Conservation (phyloP, 305 asterid genomes). For the Rubia peregrina region DNA sequence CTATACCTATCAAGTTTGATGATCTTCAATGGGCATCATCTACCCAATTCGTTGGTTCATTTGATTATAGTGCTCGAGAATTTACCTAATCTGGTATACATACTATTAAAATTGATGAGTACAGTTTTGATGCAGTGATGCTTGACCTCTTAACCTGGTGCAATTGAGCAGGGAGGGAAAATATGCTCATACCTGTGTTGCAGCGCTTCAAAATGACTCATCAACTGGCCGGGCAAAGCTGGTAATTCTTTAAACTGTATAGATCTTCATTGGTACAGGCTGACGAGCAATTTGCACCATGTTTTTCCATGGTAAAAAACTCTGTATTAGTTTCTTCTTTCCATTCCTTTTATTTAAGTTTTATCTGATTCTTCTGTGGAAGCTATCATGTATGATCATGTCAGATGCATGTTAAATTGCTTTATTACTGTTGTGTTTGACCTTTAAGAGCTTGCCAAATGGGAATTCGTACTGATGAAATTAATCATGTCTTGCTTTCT, state of each 20-base stretch:
- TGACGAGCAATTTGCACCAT: conserved; percentile 93
- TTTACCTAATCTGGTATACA: too few species aligned
- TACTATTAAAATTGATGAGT: too few species aligned
- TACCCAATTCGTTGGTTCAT: too few species aligned
- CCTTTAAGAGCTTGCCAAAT: background rate
- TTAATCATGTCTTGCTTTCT: conserved; percentile 11
- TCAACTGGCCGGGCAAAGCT: conserved; percentile 42
- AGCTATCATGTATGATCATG: background rate
- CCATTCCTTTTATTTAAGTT: background rate
- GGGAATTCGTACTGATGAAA: background rate
- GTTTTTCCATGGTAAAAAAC: conserved; percentile 38
- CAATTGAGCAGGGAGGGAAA: conserved; percentile 68
- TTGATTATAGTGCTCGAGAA: too few species aligned
- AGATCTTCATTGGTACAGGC: conserved; percentile 66
- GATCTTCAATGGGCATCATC: too few species aligned
- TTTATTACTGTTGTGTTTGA: background rate
- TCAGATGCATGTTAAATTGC: background rate
- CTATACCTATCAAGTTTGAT: too few species aligned
- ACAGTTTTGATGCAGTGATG: too few species aligned
- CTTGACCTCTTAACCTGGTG: background rate
- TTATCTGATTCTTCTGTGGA: background rate
- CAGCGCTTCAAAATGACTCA: conserved; percentile 83
- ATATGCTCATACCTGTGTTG: conserved; percentile 88
- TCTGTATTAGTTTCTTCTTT: background rate
- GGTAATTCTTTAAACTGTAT: conserved; percentile 38